phyloP scores from a whole-genome alignment of 208 protist genomes.

The Acanthamoeba rhysodes region DNA sequence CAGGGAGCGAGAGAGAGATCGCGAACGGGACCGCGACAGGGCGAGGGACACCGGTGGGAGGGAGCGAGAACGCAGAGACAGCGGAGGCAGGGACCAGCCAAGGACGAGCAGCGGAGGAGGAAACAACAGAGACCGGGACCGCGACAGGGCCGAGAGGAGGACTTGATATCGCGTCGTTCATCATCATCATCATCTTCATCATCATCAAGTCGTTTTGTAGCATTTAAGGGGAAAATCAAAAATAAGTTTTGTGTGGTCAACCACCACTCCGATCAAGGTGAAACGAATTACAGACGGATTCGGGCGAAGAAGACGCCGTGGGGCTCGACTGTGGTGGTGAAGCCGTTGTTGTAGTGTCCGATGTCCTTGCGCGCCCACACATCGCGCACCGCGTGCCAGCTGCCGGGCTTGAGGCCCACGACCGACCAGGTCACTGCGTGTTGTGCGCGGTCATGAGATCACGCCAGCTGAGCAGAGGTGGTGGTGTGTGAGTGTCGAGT shows the following conservation, averaged over 20 bases:
- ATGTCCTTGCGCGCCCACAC: slow-evolving; percentile 78
- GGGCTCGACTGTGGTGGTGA: slow-evolving; percentile 2
- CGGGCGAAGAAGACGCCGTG: slow-evolving; percentile 67
- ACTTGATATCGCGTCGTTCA: not conserved
- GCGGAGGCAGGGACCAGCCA: not conserved
- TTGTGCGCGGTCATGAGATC: not conserved
- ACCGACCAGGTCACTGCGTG: slow-evolving; percentile 50
- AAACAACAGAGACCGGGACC: not conserved
- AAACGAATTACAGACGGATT: too few relatives aligned
- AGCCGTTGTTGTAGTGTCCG: slow-evolving; percentile 65
- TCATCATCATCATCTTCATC: too few relatives aligned
- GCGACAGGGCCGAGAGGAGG: not conserved
- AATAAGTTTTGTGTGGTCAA: not conserved
- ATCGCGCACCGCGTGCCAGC: slow-evolving; percentile 55
- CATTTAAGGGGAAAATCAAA: too few relatives aligned
- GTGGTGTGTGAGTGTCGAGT: not conserved
- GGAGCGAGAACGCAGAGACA: not conserved
- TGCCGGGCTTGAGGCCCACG: slow-evolving; percentile 17
- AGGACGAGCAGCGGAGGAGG: not conserved
- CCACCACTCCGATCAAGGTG: too few relatives aligned
- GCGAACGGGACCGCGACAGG: not conserved
- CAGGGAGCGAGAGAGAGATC: not conserved
- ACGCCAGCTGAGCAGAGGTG: not conserved
- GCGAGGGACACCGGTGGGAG: not conserved
- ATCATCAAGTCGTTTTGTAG: too few relatives aligned